Evolutionary conservation across 2,329 filamentous ascomycete genomes (phyloP).

Genomic region (Acarospora socialis): DNA sequence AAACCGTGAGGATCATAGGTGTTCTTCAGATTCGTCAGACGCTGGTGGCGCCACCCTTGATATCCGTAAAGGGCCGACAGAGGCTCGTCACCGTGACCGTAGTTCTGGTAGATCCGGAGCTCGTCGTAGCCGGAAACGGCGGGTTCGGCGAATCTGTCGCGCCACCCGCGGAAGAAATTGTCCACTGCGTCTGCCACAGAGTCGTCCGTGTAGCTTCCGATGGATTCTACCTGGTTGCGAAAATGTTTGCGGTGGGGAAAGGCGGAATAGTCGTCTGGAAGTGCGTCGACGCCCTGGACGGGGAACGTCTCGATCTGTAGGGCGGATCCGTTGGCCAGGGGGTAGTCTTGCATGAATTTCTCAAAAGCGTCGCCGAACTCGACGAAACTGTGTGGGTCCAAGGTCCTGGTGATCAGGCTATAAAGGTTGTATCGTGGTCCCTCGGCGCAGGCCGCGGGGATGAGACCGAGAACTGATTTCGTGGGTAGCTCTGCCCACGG

Average conservation of each 20-base stretch:
- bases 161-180: not conserved
- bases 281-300: no score
- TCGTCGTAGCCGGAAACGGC: slow-evolving; percentile 12
- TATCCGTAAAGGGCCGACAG: slow-evolving; percentile 21
- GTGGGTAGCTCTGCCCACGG: not conserved
- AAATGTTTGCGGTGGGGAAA: no score
- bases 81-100: slow-evolving; percentile 21
- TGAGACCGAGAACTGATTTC: not conserved
- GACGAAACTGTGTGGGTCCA: not conserved
- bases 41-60: slow-evolving; percentile 20
- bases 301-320: no score
- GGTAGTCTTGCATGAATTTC: not conserved
- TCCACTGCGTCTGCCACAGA: not conserved
- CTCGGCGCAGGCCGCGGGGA: not conserved
- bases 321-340: no score
- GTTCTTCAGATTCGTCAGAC: slow-evolving; percentile 20
- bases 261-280: no score
- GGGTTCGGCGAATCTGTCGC: not conserved
- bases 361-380: not conserved
- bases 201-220: slow-evolving; percentile 1
- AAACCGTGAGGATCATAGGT: slow-evolving; percentile 19
- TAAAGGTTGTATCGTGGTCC: not conserved
- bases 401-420: not conserved
- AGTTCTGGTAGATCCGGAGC: slow-evolving; percentile 23
- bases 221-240: no score